Percentiles rank a stretch among this genome's conserved stretches.
These are phyloP conservation scores for Cutaneotrichosporon sp. DNA, from an alignment of 1,284 basidiomycete genomes.

Conservation along the genomic window DNA sequence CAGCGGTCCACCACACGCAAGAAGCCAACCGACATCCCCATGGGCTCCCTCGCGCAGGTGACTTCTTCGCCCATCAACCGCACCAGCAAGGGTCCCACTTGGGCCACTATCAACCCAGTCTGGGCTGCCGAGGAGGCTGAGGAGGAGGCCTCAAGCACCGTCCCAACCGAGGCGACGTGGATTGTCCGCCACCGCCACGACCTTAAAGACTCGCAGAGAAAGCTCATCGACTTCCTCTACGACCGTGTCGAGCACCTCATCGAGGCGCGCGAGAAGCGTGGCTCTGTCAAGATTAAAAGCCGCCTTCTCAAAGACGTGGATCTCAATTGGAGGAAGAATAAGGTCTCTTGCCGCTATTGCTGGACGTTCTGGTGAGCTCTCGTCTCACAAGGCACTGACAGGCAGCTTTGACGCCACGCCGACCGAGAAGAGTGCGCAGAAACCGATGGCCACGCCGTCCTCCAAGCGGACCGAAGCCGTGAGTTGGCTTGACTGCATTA, in stretches of 20 bases:
- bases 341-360: background rate
- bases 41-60: no score
- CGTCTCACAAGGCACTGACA: background rate
- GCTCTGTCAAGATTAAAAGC: background rate
- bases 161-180: background rate
- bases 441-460: background rate
- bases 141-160: background rate
- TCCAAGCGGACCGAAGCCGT: background rate
- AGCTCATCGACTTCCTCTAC: background rate
- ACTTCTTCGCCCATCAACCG: background rate
- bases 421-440: background rate
- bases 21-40: background rate
- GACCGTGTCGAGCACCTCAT: background rate
- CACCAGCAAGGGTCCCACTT: background rate
- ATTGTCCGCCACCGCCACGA: background rate
- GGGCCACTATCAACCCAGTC: background rate
- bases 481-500: background rate
- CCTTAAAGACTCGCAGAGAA: background rate
- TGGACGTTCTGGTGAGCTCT: background rate
- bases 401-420: background rate
- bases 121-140: background rate
- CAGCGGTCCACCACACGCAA: background rate
- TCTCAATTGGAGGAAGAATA: no score
- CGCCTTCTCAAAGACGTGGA: background rate
- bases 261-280: background rate